Percentiles rank a stretch among this genome's conserved stretches.
Conservation (phyloP, 2,329 filamentous ascomycete genomes). For the Coleophoma cylindrospora region DNA sequence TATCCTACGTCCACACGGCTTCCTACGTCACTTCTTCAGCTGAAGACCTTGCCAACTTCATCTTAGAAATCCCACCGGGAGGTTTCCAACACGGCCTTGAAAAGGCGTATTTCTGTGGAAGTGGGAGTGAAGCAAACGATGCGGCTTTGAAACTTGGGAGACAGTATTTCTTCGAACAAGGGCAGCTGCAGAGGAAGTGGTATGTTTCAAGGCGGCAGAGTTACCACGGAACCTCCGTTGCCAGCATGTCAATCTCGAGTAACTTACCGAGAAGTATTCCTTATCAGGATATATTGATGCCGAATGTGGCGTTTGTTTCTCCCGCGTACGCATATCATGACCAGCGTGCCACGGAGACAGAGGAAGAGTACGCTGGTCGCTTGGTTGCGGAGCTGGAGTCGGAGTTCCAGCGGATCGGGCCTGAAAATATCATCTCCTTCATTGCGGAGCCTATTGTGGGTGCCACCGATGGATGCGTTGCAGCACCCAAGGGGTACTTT, state of each 20-base stretch:
- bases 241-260: slow-evolving; percentile 49
- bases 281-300: slow-evolving; percentile 48
- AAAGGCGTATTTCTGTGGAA: slow-evolving; percentile 42
- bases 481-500: slow-evolving; percentile 61
- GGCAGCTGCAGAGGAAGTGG: slow-evolving; percentile 30
- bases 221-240: slow-evolving; percentile 64
- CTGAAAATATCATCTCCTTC: slow-evolving; percentile 56
- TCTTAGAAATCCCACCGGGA: neutral
- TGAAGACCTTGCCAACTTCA: neutral
- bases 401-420: slow-evolving; percentile 51
- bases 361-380: slow-evolving; percentile 46
- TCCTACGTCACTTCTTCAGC: neutral
- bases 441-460: slow-evolving; percentile 62
- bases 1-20: neutral
- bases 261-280: slow-evolving; percentile 47
- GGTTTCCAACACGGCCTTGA: neutral
- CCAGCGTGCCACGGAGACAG: slow-evolving; percentile 38
- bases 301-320: slow-evolving; percentile 47
- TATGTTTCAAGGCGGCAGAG: slow-evolving; percentile 55
- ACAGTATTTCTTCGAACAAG: slow-evolving; percentile 40
- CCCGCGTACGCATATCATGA: slow-evolving; percentile 58
- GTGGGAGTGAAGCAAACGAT: slow-evolving; percentile 60
- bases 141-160: slow-evolving; percentile 58
- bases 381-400: slow-evolving; percentile 54
- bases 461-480: slow-evolving; percentile 53